phyloP scores from a whole-genome alignment of 495 filamentous ascomycete genomes.

The Neurospora sublineolata region DNA sequence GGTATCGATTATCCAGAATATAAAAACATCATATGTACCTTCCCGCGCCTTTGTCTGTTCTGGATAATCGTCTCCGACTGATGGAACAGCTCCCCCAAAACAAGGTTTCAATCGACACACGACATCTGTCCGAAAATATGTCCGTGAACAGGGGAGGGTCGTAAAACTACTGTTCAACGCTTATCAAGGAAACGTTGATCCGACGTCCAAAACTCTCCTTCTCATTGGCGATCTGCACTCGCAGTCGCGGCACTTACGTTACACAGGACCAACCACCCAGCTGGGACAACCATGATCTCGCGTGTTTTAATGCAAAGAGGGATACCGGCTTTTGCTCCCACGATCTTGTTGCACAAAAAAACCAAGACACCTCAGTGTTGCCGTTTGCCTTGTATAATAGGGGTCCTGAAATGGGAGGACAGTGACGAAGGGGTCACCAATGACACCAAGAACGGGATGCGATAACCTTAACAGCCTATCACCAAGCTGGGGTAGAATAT shows the following conservation, averaged over 20 bases:
- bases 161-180: not conserved
- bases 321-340: not conserved
- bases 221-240: not conserved
- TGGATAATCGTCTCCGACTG: not conserved
- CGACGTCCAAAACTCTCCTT: not conserved
- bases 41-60: too few species aligned
- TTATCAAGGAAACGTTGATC: not conserved
- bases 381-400: not conserved
- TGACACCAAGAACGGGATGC: not conserved
- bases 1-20: not conserved
- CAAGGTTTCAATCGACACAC: not conserved
- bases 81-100: not conserved
- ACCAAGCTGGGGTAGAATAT: too few species aligned
- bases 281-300: not conserved
- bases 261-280: not conserved
- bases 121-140: not conserved
- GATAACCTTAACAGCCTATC: not conserved
- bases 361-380: not conserved
- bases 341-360: not conserved
- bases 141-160: not conserved
- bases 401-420: not conserved
- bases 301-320: not conserved
- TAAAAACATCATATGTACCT: too few species aligned
- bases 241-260: not conserved
- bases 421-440: not conserved